phyloP scores from a whole-genome alignment of 495 filamentous ascomycete species.

The Penicillium ucsense region DNA sequence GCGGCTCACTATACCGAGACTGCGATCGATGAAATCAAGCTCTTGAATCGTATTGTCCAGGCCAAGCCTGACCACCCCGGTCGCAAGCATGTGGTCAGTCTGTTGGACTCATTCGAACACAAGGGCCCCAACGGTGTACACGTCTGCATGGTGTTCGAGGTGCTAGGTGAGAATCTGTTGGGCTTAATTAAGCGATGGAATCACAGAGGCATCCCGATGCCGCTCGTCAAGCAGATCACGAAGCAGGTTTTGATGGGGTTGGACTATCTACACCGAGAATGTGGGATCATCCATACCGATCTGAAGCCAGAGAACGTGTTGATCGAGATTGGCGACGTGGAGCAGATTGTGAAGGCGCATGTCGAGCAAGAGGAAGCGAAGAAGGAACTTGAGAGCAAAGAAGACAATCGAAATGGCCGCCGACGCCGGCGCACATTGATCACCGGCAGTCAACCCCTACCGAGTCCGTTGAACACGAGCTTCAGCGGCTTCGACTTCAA shows the following conservation, averaged over 20 bases:
- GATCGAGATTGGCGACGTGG: conserved; percentile 98
- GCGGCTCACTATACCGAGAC: conserved; percentile 98
- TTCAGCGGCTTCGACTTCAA: conserved; percentile 71
- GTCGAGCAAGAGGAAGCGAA: conserved; percentile 68
- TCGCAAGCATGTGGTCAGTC: conserved; percentile 85
- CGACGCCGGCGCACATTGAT: conserved; percentile 86
- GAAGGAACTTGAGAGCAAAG: conserved; percentile 59
- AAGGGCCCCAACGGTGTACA: conserved; percentile 94
- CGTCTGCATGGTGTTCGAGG: conserved; percentile 99
- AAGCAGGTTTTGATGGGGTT: conserved; percentile 94
- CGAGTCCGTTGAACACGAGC: conserved; percentile 85
- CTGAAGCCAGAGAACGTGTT: conserved; percentile 96
- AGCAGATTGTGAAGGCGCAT: conserved; percentile 90
- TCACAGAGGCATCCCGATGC: conserved; percentile 91
- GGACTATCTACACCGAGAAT: conserved; percentile 94
- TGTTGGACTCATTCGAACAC: conserved; percentile 95
- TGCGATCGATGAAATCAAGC: conserved; percentile 96
- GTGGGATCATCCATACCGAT: conserved; percentile 98
- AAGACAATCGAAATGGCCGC: conserved; percentile 90
- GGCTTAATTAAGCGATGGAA: conserved; percentile 98
- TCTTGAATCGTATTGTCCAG: conserved; percentile 91
- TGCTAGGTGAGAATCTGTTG: conserved; percentile 88
- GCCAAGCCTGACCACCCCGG: conserved; percentile 92
- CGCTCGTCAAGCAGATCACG: conserved; percentile 94
- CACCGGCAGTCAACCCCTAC: conserved; percentile 92